Base-by-base conservation (phyloP, 305 asterid genomes). In the Petunia hybrid region DNA sequence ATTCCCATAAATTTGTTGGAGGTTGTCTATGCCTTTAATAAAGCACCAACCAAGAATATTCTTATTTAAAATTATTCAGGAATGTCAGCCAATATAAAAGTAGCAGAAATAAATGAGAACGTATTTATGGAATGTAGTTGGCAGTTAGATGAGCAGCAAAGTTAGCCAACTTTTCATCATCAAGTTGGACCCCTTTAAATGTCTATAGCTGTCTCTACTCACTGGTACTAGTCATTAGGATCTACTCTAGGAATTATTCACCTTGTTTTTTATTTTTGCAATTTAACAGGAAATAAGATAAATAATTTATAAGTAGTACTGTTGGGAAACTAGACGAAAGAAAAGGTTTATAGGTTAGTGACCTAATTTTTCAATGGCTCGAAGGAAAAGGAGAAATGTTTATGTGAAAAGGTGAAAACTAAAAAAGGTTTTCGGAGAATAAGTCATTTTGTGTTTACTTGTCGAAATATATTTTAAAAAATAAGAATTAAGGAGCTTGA, bases 51-150 rank as follows among this genome's bases (percentile, higher is more conserved):
- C 42, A 14, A 67, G 1, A 0, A 8, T 69, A 8, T 70, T 45
- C 45, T 22, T 69, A 69, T 68, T 16, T 7, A 2, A 59, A 8
- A 6, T 59, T 6, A 6, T 5, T n/a, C 4, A 4, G 16, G 39
- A 6, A 7, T 16, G 39, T 22, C 13, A 60, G 65, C 65, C 10
- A 22, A 7, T 10, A 1, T 6, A 22, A 6, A 59, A 16, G 2
- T 62, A 8, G 2, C 4, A 42, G 39, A 46, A 39, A 77, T 31
- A 59, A 77, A 59, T 13, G 55, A n/a, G 66, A 5, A 38, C 4
- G 22, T 64, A 66, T 65, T 79, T 66, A 79, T 79, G 61, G 42
- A 43, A 36, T 65, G 35, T 66, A n/a, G 82, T 79, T 79, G 82
- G 82, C 12, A 65, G 65, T 9, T 79, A 38, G 82, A 66, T 38